Evolutionary conservation across 2,329 filamentous ascomycete species (phyloP), one percentile per base, ranked within the genome.

Genomic region (Neurospora sp.): DNA sequence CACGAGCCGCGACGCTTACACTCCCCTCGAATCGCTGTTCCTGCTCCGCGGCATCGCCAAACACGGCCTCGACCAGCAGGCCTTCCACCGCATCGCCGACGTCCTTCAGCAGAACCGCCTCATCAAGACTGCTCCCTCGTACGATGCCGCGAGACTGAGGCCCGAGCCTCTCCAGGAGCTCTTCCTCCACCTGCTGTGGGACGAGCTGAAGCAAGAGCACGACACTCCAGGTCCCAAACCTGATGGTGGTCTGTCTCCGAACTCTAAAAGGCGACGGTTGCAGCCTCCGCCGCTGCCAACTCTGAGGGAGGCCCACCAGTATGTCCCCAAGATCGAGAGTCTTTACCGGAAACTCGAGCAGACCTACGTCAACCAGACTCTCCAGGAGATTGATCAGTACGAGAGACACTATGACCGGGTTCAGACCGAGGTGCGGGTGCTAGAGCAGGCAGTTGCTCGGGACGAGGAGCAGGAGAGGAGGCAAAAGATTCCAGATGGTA

Each of bases 91-190:
- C 66, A 78, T 81, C 68, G 80, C 84, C 15, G 67, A 91, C 73
- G 82, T 90, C 71, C 87, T 98, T 73, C 90, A 87, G 80, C 88
- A 85, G 77, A 93, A 96, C 78, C 83, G 87, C 19, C 84, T 93
- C 72, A 85, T 98, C 78, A 89, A 87, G 75, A 85, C 89, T 76
- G 89, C 89, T 80, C 84, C 84, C 65, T 85, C 85, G 40, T 97
- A 91, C 82, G 91, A 97, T 83, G 85, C 87, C 74, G 82, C 85
- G 75, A 88, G 94, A 72, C 82, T 98, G 78, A 91, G 85, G 66
- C 88, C 93, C 8, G 91, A 94, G 79, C 88, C 92, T 62, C 83
- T 98, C 74, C 89, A 92, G 79, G 87, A 91, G 77, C 85, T 96
- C 68, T 97, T 96, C 79, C 82, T 93, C 74, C 86, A 88, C 39